A percentile compares a stretch with the other conserved stretches of the same genome.
These are phyloP conservation scores for Ophiosphaerella narmari DNA, from an alignment of 2,329 filamentous ascomycete species.

Conservation along the genomic window DNA sequence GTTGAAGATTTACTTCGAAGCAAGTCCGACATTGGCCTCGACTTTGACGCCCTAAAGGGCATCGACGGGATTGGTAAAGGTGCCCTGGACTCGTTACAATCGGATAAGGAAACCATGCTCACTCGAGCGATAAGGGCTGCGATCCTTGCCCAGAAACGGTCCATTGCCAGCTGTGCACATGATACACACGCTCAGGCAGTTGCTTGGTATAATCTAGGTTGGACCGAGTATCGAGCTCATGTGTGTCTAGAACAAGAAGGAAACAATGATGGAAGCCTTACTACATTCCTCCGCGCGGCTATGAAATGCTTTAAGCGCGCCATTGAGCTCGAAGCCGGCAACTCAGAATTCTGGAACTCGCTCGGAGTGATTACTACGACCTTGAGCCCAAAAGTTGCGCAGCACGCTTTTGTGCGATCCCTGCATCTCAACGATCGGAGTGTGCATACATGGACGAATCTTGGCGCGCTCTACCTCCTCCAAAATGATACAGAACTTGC, in stretches of 20 bases:
- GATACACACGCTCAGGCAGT: conserved; percentile 89
- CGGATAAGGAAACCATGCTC: conserved; percentile 40
- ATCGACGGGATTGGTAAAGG: conserved; percentile 66
- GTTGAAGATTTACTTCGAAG: conserved; percentile 64
- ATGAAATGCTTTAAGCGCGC: conserved; percentile 92
- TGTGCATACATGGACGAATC: conserved; percentile 84
- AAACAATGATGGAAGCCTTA: conserved; percentile 50
- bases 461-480: conserved; percentile 83
- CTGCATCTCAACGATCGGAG: conserved; percentile 89
- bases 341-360: conserved; percentile 96
- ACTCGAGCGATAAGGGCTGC: conserved; percentile 69
- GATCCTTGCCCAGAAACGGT: conserved; percentile 85
- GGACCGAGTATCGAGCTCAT: conserved; percentile 86
- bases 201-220: conserved; percentile 96
- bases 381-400: conserved; percentile 83
- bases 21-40: conserved; percentile 54
- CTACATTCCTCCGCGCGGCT: conserved; percentile 75
- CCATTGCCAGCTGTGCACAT: conserved; percentile 71
- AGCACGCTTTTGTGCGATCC: conserved; percentile 91
- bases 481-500: conserved; percentile 85
- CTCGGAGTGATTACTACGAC: conserved; percentile 87
- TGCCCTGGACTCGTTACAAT: conserved; percentile 32
- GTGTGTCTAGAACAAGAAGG: conserved; percentile 60
- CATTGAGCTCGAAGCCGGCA: conserved; percentile 93
- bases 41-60: conserved; percentile 65